A percentile compares a stretch with the other conserved stretches of the same genome.
phyloP scores from a whole-genome alignment of 2,329 filamentous ascomycete genomes.

The Claviceps monticola region DNA sequence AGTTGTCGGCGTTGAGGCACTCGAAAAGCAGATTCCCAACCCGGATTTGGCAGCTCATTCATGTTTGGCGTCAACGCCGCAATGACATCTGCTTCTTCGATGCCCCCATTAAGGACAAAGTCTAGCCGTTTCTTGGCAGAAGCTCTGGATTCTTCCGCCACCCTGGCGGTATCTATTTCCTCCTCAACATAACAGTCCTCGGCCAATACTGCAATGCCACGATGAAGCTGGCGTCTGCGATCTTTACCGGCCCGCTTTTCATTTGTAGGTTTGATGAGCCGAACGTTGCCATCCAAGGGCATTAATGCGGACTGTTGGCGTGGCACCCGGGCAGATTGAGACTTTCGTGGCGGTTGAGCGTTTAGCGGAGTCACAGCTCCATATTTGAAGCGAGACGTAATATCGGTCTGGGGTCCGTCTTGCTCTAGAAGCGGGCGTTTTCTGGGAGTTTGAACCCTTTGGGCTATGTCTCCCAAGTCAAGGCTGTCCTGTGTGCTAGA shows the following conservation, averaged over 20 bases:
- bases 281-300: slow-evolving; percentile 23
- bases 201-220: slow-evolving; percentile 18
- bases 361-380: slow-evolving; percentile 1
- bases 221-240: neutral
- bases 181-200: slow-evolving; percentile 30
- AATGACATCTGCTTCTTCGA: neutral
- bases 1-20: slow-evolving; percentile 28
- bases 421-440: slow-evolving; percentile 18
- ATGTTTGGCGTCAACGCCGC: neutral
- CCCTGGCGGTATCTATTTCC: neutral
- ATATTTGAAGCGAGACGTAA: neutral
- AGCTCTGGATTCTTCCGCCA: neutral
- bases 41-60: neutral
- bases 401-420: slow-evolving; percentile 4
- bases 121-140: slow-evolving; percentile 18
- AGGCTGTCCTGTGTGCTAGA: slow-evolving; percentile 40
- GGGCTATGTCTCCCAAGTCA: slow-evolving; percentile 32
- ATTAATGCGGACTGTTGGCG: slow-evolving; percentile 19
- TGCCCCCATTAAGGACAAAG: slow-evolving; percentile 18
- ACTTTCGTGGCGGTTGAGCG: neutral
- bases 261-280: slow-evolving; percentile 10
- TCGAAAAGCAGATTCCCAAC: slow-evolving; percentile 8
- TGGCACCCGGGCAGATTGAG: slow-evolving; percentile 1
- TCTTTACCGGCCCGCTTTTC: slow-evolving; percentile 10
- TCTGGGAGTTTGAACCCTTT: slow-evolving; percentile 21